Percentiles rank a stretch among this genome's conserved stretches.
Evolutionary conservation across 1,284 basidiomycete genomes (phyloP).

Genomic region (Afroboletus lepidellus): DNA sequence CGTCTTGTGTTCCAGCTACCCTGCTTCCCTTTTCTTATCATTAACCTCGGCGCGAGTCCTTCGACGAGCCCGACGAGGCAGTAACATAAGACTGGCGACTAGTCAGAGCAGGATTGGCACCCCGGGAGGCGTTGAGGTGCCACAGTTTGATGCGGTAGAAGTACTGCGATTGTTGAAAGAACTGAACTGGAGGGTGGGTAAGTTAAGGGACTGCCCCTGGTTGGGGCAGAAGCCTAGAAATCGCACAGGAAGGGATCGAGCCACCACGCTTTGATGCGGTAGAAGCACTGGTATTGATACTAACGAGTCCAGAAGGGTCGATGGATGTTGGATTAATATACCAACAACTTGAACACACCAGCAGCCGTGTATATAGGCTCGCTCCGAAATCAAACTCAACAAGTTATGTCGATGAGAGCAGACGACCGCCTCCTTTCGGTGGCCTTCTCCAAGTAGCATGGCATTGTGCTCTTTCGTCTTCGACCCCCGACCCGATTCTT

Average conservation of each 20-base stretch:
- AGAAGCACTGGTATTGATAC: background rate
- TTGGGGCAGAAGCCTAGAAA: background rate
- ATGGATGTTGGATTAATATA: too few relatives aligned
- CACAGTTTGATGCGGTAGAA: background rate
- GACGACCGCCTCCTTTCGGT: conserved; percentile 14
- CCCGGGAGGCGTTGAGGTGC: background rate
- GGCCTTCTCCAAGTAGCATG: conserved; percentile 7
- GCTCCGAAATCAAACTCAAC: too few relatives aligned
- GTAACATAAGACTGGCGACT: background rate
- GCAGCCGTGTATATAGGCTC: too few relatives aligned
- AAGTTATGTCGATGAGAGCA: too few relatives aligned
- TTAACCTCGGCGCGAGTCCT: background rate
- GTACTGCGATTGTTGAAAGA: too few relatives aligned
- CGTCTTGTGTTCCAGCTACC: background rate
- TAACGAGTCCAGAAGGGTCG: too few relatives aligned
- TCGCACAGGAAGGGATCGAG: background rate
- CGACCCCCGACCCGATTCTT: conserved; percentile 12
- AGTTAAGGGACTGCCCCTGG: too few relatives aligned
- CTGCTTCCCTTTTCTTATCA: background rate
- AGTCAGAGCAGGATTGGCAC: background rate
- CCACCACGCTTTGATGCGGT: background rate
- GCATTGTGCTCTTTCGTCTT: conserved; percentile 18
- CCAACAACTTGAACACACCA: too few relatives aligned
- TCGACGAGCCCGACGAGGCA: background rate
- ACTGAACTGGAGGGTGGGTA: too few relatives aligned